These are phyloP conservation scores for Puccinia hordei DNA, from an alignment of 1,284 basidiomycete genomes.

Conservation along the genomic window DNA sequence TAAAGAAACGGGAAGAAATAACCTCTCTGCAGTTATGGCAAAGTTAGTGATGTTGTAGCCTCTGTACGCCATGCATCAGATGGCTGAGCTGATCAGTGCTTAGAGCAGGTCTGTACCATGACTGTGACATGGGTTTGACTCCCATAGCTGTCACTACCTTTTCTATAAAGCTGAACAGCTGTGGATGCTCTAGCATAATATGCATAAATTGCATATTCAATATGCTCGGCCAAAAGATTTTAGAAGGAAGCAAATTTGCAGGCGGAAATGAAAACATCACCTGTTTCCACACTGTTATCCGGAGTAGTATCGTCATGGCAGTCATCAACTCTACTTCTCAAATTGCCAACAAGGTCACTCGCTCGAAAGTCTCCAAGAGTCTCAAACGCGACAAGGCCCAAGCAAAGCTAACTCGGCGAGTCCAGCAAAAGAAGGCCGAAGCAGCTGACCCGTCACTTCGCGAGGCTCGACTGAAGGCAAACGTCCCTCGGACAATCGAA, in stretches of 20 bases:
- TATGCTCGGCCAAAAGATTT: no score
- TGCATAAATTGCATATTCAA: no score
- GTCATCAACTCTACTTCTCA: conserved; percentile 29
- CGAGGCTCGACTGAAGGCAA: conserved; percentile 21
- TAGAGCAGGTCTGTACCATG: no score
- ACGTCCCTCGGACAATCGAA: conserved; percentile 43
- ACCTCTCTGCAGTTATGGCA: no score
- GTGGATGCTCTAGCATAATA: no score
- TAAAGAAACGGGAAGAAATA: no score
- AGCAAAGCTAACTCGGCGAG: conserved; percentile 25
- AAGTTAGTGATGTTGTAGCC: no score
- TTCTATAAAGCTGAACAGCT: no score
- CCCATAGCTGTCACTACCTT: no score
- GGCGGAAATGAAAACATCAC: not conserved
- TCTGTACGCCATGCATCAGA: no score
- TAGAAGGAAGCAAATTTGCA: not conserved
- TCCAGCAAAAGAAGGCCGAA: conserved; percentile 35
- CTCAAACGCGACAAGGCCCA: conserved; percentile 34
- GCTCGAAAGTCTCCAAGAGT: conserved; percentile 28
- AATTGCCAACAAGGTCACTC: conserved; percentile 42
- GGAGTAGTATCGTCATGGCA: conserved; percentile 14
- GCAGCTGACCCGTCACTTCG: conserved; percentile 27
- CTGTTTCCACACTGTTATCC: not conserved
- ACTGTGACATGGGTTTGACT: no score
- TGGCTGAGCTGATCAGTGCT: no score